phyloP scores from a whole-genome alignment of 2,329 filamentous ascomycete genomes.

The Fusarium protoensiforme region DNA sequence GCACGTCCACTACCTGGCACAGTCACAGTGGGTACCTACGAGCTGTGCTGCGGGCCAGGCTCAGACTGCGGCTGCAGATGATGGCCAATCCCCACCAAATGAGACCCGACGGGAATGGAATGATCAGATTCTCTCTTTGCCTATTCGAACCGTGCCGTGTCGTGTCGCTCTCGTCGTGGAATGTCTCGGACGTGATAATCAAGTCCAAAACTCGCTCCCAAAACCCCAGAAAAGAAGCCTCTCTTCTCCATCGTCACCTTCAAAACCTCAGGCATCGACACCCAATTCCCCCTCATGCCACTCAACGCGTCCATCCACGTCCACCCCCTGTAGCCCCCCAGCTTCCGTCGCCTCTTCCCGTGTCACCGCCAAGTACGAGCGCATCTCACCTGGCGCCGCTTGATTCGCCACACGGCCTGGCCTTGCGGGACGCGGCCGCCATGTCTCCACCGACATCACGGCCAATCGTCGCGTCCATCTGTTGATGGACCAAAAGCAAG shows the following conservation, averaged over 20 bases:
- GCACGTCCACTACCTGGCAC: neutral
- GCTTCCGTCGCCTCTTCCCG: neutral
- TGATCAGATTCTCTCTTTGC: neutral
- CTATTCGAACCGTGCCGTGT: neutral
- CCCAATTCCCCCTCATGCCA: slow-evolving; percentile 15
- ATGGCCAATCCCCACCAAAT: neutral
- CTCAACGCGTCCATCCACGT: slow-evolving; percentile 14
- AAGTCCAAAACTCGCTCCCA: neutral
- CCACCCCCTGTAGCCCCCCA: neutral
- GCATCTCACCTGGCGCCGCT: neutral
- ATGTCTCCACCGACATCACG: slow-evolving; percentile 20
- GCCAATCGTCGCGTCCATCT: slow-evolving; percentile 38
- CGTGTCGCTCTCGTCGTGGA: neutral
- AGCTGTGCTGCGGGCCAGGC: neutral
- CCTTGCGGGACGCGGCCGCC: slow-evolving; percentile 28
- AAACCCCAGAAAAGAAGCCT: neutral
- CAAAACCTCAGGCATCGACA: slow-evolving; percentile 24
- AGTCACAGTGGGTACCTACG: neutral
- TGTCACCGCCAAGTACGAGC: slow-evolving; percentile 22
- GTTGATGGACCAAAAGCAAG: slow-evolving; percentile 34
- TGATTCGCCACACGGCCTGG: slow-evolving; percentile 28
- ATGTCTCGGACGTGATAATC: neutral
- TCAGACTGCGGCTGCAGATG: neutral
- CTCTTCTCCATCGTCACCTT: neutral
- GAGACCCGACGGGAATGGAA: slow-evolving; percentile 4